phyloP scores from a whole-genome alignment of 805 yeast species.

The Saturnispora besseyi region DNA sequence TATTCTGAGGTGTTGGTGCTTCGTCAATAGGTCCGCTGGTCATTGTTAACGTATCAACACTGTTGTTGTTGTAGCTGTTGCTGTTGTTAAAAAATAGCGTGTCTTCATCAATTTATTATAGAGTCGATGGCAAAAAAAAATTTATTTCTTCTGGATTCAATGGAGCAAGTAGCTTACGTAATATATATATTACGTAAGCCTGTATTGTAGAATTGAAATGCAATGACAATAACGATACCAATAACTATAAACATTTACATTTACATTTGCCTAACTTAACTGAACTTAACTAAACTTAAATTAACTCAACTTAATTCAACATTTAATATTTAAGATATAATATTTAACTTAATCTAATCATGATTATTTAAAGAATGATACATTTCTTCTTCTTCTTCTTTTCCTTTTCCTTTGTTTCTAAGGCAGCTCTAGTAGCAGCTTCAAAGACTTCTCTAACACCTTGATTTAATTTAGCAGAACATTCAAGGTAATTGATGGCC shows the following conservation, averaged over 20 bases:
- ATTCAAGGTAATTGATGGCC: constrained; percentile 78
- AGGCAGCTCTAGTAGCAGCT: constrained; percentile 86
- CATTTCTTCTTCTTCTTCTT: constrained; percentile 63
- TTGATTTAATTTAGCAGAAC: constrained; percentile 85
- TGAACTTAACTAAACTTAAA: neutral
- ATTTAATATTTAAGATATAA: neutral
- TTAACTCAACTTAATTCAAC: neutral
- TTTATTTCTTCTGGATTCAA: no score
- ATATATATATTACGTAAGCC: neutral
- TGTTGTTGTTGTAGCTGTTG: no score
- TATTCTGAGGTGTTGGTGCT: constrained; percentile 98
- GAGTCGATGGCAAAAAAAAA: no score
- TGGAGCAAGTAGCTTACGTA: no score
- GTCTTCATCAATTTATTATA: no score
- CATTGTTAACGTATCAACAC: no score
- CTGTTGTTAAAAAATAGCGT: no score
- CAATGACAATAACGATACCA: no score
- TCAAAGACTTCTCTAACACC: constrained; percentile 92
- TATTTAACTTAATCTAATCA: no score
- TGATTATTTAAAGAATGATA: constrained; percentile 48
- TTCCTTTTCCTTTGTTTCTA: constrained; percentile 52
- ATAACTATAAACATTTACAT: neutral
- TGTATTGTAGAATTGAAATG: neutral
- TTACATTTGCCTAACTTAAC: no score
- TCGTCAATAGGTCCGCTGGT: constrained; percentile 18